These are phyloP conservation scores for Tetrapisispora nanseiensis DNA, from an alignment of 805 yeast species.

Conservation along the genomic window DNA sequence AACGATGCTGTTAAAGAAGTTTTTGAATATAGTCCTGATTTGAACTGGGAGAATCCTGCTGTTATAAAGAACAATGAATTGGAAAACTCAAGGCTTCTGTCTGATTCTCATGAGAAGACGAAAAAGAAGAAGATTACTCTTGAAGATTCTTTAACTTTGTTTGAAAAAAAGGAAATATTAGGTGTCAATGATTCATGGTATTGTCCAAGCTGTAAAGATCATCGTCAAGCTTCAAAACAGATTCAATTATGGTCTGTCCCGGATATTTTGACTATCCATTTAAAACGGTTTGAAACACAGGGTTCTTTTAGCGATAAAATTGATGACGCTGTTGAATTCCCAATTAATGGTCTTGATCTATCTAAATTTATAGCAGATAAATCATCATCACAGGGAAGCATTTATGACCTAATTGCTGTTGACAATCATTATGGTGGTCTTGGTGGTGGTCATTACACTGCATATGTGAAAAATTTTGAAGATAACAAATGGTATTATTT, in stretches of 20 bases:
- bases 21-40: slow-evolving; percentile 43
- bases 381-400: slow-evolving; percentile 15
- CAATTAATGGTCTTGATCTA: slow-evolving; percentile 74
- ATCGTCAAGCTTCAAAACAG: slow-evolving; percentile 81
- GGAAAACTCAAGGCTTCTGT: slow-evolving; percentile 40
- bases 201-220: slow-evolving; percentile 83
- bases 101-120: slow-evolving; percentile 20
- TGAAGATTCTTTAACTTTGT: slow-evolving; percentile 63
- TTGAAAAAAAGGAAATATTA: slow-evolving; percentile 73
- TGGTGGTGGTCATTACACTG: slow-evolving; percentile 97
- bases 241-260: slow-evolving; percentile 90
- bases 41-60: slow-evolving; percentile 48
- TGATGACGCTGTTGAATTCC: slow-evolving; percentile 75
- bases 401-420: slow-evolving; percentile 84
- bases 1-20: slow-evolving; percentile 38
- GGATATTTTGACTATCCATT: slow-evolving; percentile 78
- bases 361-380: slow-evolving; percentile 40
- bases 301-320: slow-evolving; percentile 84
- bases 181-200: slow-evolving; percentile 91
- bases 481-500: slow-evolving; percentile 81
- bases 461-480: slow-evolving; percentile 69
- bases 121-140: slow-evolving; percentile 41
- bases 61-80: slow-evolving; percentile 45
- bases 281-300: slow-evolving; percentile 81
- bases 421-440: slow-evolving; percentile 94